Evolutionary conservation across 2,329 filamentous ascomycete species (phyloP), one percentile per base, ranked within the genome.

Genomic region (Sporothrix sp.): DNA sequence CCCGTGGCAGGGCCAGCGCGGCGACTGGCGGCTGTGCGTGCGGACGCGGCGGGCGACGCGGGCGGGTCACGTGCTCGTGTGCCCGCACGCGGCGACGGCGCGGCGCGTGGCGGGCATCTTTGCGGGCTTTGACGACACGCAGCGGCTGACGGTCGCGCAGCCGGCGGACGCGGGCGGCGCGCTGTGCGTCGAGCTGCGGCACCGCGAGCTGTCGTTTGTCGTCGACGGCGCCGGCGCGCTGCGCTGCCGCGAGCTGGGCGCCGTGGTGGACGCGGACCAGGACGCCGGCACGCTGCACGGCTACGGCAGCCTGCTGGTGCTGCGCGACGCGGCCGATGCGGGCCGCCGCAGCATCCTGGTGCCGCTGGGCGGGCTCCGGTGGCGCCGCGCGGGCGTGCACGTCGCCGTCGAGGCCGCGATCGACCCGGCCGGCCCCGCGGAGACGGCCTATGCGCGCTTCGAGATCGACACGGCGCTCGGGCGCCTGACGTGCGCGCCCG

Each of bases 281-380:
- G 74, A 83, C 46, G 64, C 72, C 0, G 82, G 81, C 0, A 79
- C 77, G 0, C 71, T 76, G 57, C 75, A 84, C 52, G 82, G 82
- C 0, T 64, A 85, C 0, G 52, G 63, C 2, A 81, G 74, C 59
- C 83, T 76, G 59, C 62, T 84, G 3, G 71, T 85, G 0, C 61
- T 83, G 13, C 68, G 71, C 0, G 71, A 74, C n/a, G 48, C 59
- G 0, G 52, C 56, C 0, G 72, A 56, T 4, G 13, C 76, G 37
- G 57, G 50, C 0, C 45, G 52, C 0, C 71, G 72, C 8, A 79
- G 70, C 27, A 64, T 84, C 7, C 64, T 85, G 0, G 65, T 79
- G 0, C 75, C 81, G 0, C 52, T 77, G 1, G 76, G 78, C 0
- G 5, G 48, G 0, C 20, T 70, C 0, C 32, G 6, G 0, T 67